Evolutionary conservation across 495 filamentous ascomycete genomes (phyloP).

Genomic region (Annulohypoxylon stygium): DNA sequence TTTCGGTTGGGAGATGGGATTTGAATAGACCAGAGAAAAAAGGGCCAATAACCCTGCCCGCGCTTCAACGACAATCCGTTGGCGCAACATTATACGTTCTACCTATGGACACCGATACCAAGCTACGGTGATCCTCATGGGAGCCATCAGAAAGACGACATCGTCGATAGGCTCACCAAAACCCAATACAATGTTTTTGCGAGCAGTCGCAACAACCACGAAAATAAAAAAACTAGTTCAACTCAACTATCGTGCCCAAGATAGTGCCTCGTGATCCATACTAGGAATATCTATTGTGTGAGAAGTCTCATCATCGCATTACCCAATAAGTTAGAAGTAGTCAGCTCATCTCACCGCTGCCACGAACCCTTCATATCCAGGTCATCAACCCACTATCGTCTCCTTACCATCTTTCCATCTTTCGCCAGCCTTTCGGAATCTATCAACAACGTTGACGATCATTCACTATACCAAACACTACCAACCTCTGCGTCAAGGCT

Average conservation of each 20-base stretch:
- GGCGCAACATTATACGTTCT: slow-evolving; percentile 48
- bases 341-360: not conserved
- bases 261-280: slow-evolving; percentile 22
- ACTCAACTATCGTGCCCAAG: slow-evolving; percentile 10
- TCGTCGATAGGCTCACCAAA: slow-evolving; percentile 45
- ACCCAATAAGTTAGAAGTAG: slow-evolving; percentile 1
- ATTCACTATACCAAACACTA: slow-evolving; percentile 10
- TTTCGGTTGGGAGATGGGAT: slow-evolving; percentile 44
- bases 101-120: slow-evolving; percentile 31
- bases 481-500: slow-evolving; percentile 27
- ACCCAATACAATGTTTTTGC: slow-evolving; percentile 51
- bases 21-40: slow-evolving; percentile 45
- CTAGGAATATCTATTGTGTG: slow-evolving; percentile 1
- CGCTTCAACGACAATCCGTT: slow-evolving; percentile 36
- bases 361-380: slow-evolving; percentile 1
- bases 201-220: slow-evolving; percentile 45
- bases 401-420: not conserved
- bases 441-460: slow-evolving; percentile 13
- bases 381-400: not conserved
- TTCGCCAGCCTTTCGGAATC: slow-evolving; percentile 14
- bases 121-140: slow-evolving; percentile 33
- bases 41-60: slow-evolving; percentile 43
- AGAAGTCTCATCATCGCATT: slow-evolving; percentile 32
- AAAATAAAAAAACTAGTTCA: slow-evolving; percentile 34
- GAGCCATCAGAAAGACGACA: slow-evolving; percentile 35